Percentiles rank a stretch among this genome's conserved stretches.
Conservation (phyloP, 208 protist genomes). For the Trypanosomatidae sp. region DNA sequence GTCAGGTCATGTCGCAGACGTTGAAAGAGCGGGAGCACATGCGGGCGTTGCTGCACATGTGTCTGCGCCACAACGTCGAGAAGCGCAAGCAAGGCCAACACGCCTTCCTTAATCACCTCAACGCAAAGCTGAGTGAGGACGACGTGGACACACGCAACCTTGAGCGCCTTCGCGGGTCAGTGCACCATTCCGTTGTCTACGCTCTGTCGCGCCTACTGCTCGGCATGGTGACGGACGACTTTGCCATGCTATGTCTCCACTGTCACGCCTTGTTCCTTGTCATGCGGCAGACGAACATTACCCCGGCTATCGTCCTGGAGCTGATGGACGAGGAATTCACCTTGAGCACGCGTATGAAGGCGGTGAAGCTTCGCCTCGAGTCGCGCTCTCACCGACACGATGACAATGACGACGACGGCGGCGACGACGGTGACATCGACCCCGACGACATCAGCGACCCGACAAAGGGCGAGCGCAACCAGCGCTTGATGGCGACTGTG, state of each 20-base stretch:
- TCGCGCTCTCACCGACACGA: slow-evolving; percentile 11
- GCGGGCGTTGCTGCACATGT: slow-evolving; percentile 83
- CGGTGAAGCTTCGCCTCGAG: slow-evolving; percentile 54
- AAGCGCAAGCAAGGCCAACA: slow-evolving; percentile 79
- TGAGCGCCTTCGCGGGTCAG: slow-evolving; percentile 61
- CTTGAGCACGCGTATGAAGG: slow-evolving; percentile 63
- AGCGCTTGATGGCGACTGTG: slow-evolving; percentile 73
- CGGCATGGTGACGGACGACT: slow-evolving; percentile 86
- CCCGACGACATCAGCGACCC: slow-evolving; percentile 87
- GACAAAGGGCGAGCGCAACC: slow-evolving; percentile 87
- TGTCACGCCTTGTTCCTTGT: slow-evolving; percentile 73
- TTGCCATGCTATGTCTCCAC: slow-evolving; percentile 74
- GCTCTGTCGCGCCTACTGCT: slow-evolving; percentile 78
- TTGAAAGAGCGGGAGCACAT: slow-evolving; percentile 80
- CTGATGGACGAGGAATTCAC: slow-evolving; percentile 79
- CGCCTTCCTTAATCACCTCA: slow-evolving; percentile 85
- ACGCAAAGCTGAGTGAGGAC: slow-evolving; percentile 54
- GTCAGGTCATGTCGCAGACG: slow-evolving; percentile 63
- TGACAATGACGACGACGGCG: slow-evolving; percentile 23
- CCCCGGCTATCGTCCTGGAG: slow-evolving; percentile 56
- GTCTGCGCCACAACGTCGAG: slow-evolving; percentile 73
- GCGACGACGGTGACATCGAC: slow-evolving; percentile 65
- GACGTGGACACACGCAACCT: slow-evolving; percentile 68
- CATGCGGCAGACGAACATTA: slow-evolving; percentile 55
- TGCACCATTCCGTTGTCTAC: slow-evolving; percentile 81